Base-by-base conservation (phyloP, 2,329 filamentous ascomycete genomes). In the Aureobasidium sp. region DNA sequence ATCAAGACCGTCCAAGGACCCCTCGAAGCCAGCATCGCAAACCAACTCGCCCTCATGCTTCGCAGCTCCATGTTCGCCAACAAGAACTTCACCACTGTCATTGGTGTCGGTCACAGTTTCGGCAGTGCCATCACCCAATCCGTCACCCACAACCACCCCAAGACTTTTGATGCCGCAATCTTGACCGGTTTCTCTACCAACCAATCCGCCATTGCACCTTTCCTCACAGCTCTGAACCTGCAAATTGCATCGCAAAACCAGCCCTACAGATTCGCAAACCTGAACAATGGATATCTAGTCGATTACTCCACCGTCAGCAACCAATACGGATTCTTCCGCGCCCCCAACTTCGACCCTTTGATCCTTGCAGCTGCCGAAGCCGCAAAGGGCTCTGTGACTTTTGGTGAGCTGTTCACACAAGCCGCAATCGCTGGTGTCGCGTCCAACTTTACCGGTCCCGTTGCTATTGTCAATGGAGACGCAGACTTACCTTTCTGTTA, bases 141-240 rank as follows among this genome's bases (percentile, higher is more conserved):
- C 52, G 75, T 88, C 23, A 79, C 81, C 8, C 77, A 77, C 51
- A 69, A 75, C 62, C 75, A 84, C 67, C 83, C 84, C 0, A 68
- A 77, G 60, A 73, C 82, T 62, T 83, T 80, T 41, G 70, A 76
- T 65, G 75, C 71, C 44, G 67, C 73, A 26, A 70, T 75, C 59
- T 65, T 78, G 9, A 75, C 74, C 1, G 75, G 76, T 32, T 74
- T 73, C 67, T 69, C 70, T 12, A 53, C 60, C 56, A 70, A 72
- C 51, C 37, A 61, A 20, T 65, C 67, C 26, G 66, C 64, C 27
- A 57, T 70, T 51, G 62, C 64, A 12, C 42, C 67, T 17, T 70
- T 69, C 67, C 39, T 69, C 42, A 53, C 66, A 4, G 68, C 66
- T 20, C 58, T 68, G 26, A 71, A 72, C 66, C 63, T 71, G 53